These are phyloP conservation scores for Podila verticillata DNA, from an alignment of 192 early-diverging fungal species.

Conservation along the genomic window DNA sequence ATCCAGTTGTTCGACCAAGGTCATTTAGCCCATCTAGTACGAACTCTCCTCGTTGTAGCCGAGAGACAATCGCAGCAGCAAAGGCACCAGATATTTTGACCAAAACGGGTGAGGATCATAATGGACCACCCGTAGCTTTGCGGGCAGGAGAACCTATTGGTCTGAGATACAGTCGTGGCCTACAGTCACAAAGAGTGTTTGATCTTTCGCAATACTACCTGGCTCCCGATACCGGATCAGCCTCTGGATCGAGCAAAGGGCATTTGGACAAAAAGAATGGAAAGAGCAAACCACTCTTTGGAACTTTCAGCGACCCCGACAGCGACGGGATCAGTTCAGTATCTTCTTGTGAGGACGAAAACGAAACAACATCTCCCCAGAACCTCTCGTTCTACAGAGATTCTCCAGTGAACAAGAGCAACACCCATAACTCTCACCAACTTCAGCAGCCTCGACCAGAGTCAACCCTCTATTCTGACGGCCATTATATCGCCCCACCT, in stretches of 20 bases:
- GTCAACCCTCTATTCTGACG: too few relatives aligned
- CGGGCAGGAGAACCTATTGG: constrained; percentile 7
- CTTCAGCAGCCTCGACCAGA: too few relatives aligned
- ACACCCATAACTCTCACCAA: too few relatives aligned
- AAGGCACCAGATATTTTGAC: too few relatives aligned
- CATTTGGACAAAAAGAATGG: neutral
- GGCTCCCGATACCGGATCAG: neutral
- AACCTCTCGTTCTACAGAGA: neutral
- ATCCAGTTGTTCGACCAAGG: neutral
- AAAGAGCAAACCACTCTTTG: constrained; percentile 6
- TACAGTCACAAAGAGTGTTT: constrained; percentile 7
- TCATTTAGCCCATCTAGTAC: neutral
- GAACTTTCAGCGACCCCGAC: constrained; percentile 10
- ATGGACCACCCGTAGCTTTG: neutral
- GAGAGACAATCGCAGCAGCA: too few relatives aligned
- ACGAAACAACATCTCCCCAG: neutral
- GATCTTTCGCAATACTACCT: constrained; percentile 23
- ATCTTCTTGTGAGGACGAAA: constrained; percentile 13
- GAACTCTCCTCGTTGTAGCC: too few relatives aligned
- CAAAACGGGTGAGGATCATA: too few relatives aligned
- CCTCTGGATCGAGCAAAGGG: neutral
- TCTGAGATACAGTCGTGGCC: neutral
- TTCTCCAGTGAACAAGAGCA: too few relatives aligned
- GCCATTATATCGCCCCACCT: too few relatives aligned
- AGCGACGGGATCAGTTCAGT: constrained; percentile 15